Base-by-base conservation (phyloP, 306 rosid species). In the Acacia confusa region DNA sequence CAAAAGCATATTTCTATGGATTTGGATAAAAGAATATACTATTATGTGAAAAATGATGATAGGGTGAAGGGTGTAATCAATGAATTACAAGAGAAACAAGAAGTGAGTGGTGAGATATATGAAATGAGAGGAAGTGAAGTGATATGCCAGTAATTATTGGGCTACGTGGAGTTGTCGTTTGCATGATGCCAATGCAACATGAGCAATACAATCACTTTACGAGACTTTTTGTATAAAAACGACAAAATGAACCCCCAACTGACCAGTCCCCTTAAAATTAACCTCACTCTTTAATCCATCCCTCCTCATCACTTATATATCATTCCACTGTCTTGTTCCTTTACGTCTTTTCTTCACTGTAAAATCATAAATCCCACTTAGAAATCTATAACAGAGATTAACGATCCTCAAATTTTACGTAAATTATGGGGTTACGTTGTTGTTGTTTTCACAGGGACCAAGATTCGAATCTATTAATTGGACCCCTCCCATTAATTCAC, bases 91-190 rank as follows among this genome's bases (percentile, higher is more conserved):
- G 17, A 47, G 17, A 47, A 47, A 47, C 52, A 14, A 10, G 52
- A 11, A 3, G 52, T 12, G 17, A 2, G 68, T 27, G n/a, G 27
- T 2, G 63, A 19, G 13, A n/a, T 25, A 27, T 4, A 27, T 12
- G 7, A 63, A 63, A 52, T 52, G 58, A 52, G 61, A 55, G 24
- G 61, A 55, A 55, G 61, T 55, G 45, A 19, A 30, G 50, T 68
- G 73, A 40, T n/a, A 11, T 36, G 72, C 1, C 27, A 17, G 72
- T 32, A 36, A 68, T 68, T 20, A 68, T 68, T 68, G 73, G n/a
- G 45, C 8, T 68, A 68, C 73, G 73, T 68, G 73, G 48, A 40
- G 17, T 68, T 40, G 50, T 68, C 50, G 73, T 68, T 68, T 68
- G 28, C 72, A 34, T 67, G 45, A 34, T 36, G 43, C 24, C 30